Percentiles rank a stretch among this genome's conserved stretches.
These are phyloP conservation scores for Populus hybrid DNA, from an alignment of 441 rosid genomes.

Conservation along the genomic window DNA sequence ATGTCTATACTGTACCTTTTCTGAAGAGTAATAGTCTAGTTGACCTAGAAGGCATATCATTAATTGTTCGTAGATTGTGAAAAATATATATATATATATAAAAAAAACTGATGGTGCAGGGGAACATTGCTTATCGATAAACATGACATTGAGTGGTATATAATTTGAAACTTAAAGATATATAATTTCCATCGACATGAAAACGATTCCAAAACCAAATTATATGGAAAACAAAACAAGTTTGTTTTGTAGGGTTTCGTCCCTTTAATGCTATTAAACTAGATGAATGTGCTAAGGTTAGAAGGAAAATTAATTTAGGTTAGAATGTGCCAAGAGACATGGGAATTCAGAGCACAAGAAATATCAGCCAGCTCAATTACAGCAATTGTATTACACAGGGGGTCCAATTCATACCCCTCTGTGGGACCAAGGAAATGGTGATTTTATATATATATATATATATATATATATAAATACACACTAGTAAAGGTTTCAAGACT, in stretches of 20 bases:
- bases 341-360: background rate
- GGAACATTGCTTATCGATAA: background rate
- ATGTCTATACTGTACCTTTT: too few species aligned
- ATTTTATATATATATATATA: fast-evolving
- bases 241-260: too few species aligned
- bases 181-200: background rate
- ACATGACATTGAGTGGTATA: background rate
- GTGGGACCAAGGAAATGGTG: background rate
- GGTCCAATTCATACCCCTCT: background rate
- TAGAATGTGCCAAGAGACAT: too few species aligned
- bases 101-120: background rate
- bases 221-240: too few species aligned
- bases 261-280: background rate
- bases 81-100: too few species aligned
- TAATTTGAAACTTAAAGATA: background rate
- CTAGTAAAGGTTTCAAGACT: too few species aligned
- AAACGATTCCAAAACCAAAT: background rate
- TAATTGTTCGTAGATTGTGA: background rate
- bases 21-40: too few species aligned
- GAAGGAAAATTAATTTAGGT: background rate
- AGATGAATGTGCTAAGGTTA: background rate
- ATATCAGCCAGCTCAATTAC: background rate
- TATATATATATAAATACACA: too few species aligned
- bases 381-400: background rate
- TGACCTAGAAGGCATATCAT: background rate